phyloP scores from a whole-genome alignment of 208 protist genomes.

The Crithidia sp. region DNA sequence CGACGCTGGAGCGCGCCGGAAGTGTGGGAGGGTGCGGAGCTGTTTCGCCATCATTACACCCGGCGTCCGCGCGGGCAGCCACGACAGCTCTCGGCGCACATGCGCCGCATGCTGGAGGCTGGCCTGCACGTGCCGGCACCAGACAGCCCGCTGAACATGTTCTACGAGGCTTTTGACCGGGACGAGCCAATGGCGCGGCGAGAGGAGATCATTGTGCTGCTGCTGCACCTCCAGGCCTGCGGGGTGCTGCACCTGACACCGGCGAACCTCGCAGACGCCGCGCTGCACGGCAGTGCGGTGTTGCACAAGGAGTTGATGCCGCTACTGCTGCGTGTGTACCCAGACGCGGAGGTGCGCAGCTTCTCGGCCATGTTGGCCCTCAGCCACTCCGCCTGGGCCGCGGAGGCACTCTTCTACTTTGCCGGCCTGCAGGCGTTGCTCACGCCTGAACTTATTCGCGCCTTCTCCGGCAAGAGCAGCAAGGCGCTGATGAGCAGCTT shows the following conservation, averaged over 20 bases:
- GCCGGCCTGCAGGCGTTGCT: constrained; percentile 45
- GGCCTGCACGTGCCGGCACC: constrained; percentile 23
- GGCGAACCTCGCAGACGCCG: constrained; percentile 23
- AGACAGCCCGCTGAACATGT: constrained; percentile 32
- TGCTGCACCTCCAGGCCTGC: constrained; percentile 19
- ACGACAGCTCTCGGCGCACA: constrained; percentile 12
- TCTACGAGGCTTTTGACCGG: constrained; percentile 41
- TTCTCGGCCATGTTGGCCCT: constrained; percentile 63
- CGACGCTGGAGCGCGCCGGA: constrained; percentile 43
- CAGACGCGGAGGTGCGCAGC: constrained; percentile 63
- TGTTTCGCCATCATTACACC: constrained; percentile 23
- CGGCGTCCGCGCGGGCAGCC: constrained; percentile 30
- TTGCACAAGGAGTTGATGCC: constrained; percentile 64
- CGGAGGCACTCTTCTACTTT: constrained; percentile 63
- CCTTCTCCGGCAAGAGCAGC: background rate
- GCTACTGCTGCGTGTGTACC: constrained; percentile 65
- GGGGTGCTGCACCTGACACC: constrained; percentile 50
- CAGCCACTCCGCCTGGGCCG: constrained; percentile 57
- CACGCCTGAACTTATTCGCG: constrained; percentile 18
- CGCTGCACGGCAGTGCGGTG: constrained; percentile 54
- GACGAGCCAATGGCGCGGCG: constrained; percentile 26
- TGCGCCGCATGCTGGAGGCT: constrained; percentile 19
- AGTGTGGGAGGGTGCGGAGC: constrained; percentile 48
- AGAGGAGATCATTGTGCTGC: constrained; percentile 29
- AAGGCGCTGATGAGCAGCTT: background rate